Base-by-base conservation (phyloP, 495 filamentous ascomycete genomes). In the Penicillium lividum region DNA sequence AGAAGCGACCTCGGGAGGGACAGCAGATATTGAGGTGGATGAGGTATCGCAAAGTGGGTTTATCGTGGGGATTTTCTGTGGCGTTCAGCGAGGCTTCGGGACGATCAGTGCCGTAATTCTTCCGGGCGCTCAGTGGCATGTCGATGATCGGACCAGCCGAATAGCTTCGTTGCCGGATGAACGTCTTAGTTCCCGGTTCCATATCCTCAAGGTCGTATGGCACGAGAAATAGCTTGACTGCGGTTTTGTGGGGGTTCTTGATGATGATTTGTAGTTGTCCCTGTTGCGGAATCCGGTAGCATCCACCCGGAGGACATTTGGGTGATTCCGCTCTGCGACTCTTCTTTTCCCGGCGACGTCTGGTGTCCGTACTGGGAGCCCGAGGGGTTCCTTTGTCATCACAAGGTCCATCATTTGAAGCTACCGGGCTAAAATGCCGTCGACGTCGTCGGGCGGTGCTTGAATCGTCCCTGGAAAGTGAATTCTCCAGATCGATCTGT, bases 201-300 rank as follows among this genome's bases (percentile, higher is more conserved):
- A 99, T 99, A 54, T 92, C 94, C n/a, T 84, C 80, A 7, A 99
- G 80, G 70, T 97, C 93, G 66, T 99, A 99, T 0, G 95, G 94
- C 27, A 99, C 86, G 13, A 98, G 81, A 63, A 97, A 99, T 15
- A 97, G 75, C 70, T 97, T 97, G 51, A 97, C 91, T 5, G 93
- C 93, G 4, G 92, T 97, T 68, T 96, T 97, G 77, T 96, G 92
- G 10, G 91, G 92, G 63, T 96, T 97, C 68, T 96, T 95, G 73
- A 97, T 94, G 48, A 99, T 88, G 61, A 99, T 95, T 71, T 99
- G 94, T 28, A 99, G 77, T 68, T 98, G 94, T 0, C 94, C 94
- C 65, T 92, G 89, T 68, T 97, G 90, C 0, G 94, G 95, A 47
- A 99, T 97, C 52, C 95, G 87, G 68, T 98, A 99, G 63, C 88